Base-by-base conservation (phyloP, 2,329 filamentous ascomycete genomes). In the Colletotrichum chlorophyti region DNA sequence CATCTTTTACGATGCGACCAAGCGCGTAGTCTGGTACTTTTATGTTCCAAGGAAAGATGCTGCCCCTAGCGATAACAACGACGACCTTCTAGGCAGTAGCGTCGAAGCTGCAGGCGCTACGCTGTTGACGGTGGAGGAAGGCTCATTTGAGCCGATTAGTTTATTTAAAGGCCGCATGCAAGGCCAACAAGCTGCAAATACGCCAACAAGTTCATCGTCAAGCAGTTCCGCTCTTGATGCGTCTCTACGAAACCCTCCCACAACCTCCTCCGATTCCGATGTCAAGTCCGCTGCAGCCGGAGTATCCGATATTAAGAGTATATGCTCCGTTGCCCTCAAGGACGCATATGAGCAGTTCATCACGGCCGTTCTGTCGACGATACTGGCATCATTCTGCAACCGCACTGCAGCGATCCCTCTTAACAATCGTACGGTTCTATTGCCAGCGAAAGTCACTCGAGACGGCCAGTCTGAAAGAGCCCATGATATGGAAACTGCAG, bases 1-100 rank as follows among this genome's bases (percentile, higher is more conserved):
- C 43, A 80, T 82, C 2, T 79, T 80, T 46, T 79, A 80, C 65
- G 84, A 87, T 69, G 69, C 76, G 10, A 72, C 70, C 31, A 75
- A 80, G 58, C 77, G 77, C 40, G 78, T 75, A 9, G 70, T 86
- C 51, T 87, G 84, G 84, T 76, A 79, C 58, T 87, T 86, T 65
- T 76, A 76, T 23, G 71, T 85, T 17, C 60, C 72, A 3, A 72
- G 70, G 48, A 81, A 78, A 63, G 76, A 79, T 50, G 75, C 69
- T 27, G 41, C 43, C 21, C 54, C 53, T 11, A 24, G 27, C 53
- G 23, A 34, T 31, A 27, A 43, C 12, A 26, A 63, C 58, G 14
- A 61, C 65, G 15, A 41, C 1, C 64, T 62, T 26, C 74, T 81
- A 31, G 74, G 73, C n/a, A 65, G 69, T 9, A 72, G 69, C 43